Evolutionary conservation across 257 asterid genomes (phyloP), one percentile per base, ranked within the genome.

Genomic region (Thymus quinquecostatus): DNA sequence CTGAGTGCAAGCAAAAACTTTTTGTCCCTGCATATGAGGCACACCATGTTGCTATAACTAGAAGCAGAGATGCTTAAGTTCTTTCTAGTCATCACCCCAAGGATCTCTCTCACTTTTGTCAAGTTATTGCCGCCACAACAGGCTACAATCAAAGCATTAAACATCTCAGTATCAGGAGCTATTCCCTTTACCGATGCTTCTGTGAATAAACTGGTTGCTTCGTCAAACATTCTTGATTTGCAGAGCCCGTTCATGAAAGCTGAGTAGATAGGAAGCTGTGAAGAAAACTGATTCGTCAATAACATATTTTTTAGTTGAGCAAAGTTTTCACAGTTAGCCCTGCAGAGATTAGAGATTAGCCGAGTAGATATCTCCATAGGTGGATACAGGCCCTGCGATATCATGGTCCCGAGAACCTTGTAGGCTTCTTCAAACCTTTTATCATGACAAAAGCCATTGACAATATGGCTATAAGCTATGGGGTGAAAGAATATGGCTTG

Each of bases 181-280:
- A 68, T 61, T 60, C 81, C 82, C 70, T 72, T 78, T 12, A 45
- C 55, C 48, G 77, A 59, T 61, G 78, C 69, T 77, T 89, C 89
- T 38, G 66, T 75, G 67, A 86, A 83, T 61, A 89, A 53, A 53
- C 21, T 36, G 30, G 77, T 68, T 10, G 96, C 92, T 83, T 88
- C 85, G 64, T 70, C 84, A 34, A 73, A 61, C 73, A 76, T 81
- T 57, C 84, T 81, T 0, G 53, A 70, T 67, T 68, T 78, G 84
- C 88, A 86, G 64, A 76, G 79, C 70, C 90, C 93, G 27, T 74
- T 77, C 57, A 93, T 70, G 75, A 87, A 61, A 68, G 91, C 86
- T 48, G 74, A 32, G 64, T 77, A 47, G 34, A 84, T 70, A 44
- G 77, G 78, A 75, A 82, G 78, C 12, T 69, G 28, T 10, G 57